A percentile compares a stretch with the other conserved stretches of the same genome.
Conservation (phyloP, 106 monocot genomes). For the Alisma plantagoaquatica region DNA sequence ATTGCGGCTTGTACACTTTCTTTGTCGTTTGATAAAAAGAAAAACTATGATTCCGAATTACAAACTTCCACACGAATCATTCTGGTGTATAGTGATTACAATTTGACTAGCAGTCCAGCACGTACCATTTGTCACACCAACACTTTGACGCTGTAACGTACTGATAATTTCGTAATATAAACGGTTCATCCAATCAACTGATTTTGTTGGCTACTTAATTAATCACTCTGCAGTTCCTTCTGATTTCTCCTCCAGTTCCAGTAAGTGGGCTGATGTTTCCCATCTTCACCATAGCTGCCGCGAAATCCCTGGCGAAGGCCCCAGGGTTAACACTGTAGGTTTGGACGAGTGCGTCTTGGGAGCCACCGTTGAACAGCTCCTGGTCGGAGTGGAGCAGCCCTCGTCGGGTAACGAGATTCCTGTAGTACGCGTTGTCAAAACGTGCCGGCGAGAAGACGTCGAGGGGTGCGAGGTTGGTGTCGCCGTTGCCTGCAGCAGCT, state of each 20-base stretch:
- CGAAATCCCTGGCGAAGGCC: conserved; percentile 25
- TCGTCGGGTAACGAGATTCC: neutral
- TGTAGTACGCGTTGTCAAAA: conserved; percentile 8
- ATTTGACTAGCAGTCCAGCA: too few relatives aligned
- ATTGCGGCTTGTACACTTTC: too few relatives aligned
- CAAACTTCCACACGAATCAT: too few relatives aligned
- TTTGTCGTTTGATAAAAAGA: too few relatives aligned
- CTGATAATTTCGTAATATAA: too few relatives aligned
- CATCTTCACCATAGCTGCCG: conserved; percentile 23
- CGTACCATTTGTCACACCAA: too few relatives aligned
- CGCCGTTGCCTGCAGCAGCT: neutral
- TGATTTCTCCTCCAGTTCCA: conserved; percentile 16
- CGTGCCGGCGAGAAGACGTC: neutral
- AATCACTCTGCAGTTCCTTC: conserved; percentile 14
- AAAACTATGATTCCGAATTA: too few relatives aligned
- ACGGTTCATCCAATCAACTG: too few relatives aligned
- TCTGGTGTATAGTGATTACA: too few relatives aligned
- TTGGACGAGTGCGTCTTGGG: conserved; percentile 12
- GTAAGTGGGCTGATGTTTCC: conserved; percentile 18
- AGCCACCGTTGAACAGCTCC: conserved; percentile 19
- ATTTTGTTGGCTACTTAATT: too few relatives aligned
- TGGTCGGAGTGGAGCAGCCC: conserved; percentile 19
- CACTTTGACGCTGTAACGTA: too few relatives aligned
- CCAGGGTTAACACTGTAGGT: conserved; percentile 5
- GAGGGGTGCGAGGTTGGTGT: conserved; percentile 5